These are phyloP conservation scores for Dioszegia aurantiaca DNA, from an alignment of 768 basidiomycete species.

Conservation along the genomic window DNA sequence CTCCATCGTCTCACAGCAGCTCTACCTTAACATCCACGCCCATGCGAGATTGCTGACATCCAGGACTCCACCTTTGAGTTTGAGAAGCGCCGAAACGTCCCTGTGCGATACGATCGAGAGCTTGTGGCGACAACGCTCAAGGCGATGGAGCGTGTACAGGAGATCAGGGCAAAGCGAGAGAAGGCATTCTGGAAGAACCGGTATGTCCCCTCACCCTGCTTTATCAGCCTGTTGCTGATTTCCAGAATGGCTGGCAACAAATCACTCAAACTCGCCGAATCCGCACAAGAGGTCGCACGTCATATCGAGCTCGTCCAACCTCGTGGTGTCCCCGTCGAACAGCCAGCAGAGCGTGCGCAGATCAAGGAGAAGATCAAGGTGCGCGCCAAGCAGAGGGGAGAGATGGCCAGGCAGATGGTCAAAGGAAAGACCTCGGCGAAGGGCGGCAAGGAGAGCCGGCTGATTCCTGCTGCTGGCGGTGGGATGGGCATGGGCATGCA, in stretches of 20 bases:
- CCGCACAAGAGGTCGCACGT: conserved; percentile 67
- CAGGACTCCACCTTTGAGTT: conserved; percentile 98
- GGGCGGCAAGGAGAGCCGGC: conserved; percentile 62
- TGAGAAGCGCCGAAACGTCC: conserved; percentile 96
- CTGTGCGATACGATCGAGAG: conserved; percentile 94
- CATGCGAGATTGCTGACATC: background rate
- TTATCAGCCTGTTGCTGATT: conserved; percentile 10
- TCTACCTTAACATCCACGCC: background rate
- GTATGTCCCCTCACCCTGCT: conserved; percentile 38
- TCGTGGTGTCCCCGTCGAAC: conserved; percentile 21
- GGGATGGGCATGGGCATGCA: conserved; percentile 76
- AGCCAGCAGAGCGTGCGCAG: conserved; percentile 56
- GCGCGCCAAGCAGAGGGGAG: conserved; percentile 38
- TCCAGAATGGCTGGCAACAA: conserved; percentile 77
- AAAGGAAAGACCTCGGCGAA: conserved; percentile 17
- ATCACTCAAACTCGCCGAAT: conserved; percentile 59
- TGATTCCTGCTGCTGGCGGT: conserved; percentile 76
- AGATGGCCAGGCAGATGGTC: conserved; percentile 44
- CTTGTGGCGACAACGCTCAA: conserved; percentile 86
- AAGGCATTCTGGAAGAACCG: conserved; percentile 91
- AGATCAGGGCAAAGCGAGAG: conserved; percentile 87
- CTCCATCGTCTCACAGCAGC: background rate
- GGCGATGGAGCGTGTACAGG: conserved; percentile 91
- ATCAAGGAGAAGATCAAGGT: conserved; percentile 73
- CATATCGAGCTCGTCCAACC: conserved; percentile 53